Conservation (phyloP, 192 early-diverging fungal genomes). For the Backusella morwellensis region DNA sequence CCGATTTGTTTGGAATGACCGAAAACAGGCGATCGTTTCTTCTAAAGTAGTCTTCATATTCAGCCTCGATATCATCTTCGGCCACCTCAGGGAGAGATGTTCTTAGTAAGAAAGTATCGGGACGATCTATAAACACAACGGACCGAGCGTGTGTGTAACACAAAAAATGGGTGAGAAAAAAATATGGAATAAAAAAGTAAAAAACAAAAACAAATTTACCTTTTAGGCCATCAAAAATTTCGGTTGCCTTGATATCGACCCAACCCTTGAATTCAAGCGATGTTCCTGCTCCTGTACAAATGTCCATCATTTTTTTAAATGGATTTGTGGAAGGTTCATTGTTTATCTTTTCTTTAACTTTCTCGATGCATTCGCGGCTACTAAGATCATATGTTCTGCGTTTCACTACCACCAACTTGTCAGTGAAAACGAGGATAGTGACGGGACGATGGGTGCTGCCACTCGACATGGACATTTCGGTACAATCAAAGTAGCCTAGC, state of each 20-base stretch:
- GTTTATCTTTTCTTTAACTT: neutral
- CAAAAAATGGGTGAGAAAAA: neutral
- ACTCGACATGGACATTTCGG: conserved; percentile 16
- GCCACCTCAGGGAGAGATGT: neutral
- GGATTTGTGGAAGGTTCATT: neutral
- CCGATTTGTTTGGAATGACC: neutral
- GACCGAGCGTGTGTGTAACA: neutral
- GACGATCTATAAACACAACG: conserved; percentile 5
- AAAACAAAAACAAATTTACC: conserved; percentile 9
- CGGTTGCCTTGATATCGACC: conserved; percentile 9
- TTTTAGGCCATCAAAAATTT: conserved; percentile 12
- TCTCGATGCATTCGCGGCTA: neutral
- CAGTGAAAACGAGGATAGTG: conserved; percentile 26
- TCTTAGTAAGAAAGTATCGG: conserved; percentile 13
- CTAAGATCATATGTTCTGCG: conserved; percentile 7
- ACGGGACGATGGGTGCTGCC: conserved; percentile 17
- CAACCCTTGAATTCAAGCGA: conserved; percentile 9
- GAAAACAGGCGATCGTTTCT: conserved; percentile 9
- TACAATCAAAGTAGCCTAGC: conserved; percentile 20
- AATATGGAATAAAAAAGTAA: neutral
- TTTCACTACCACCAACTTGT: conserved; percentile 24
- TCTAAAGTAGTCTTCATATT: conserved; percentile 12
- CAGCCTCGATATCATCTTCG: neutral
- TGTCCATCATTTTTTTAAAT: neutral
- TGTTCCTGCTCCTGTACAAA: neutral